These are phyloP conservation scores for Vickermania spadyakhi DNA, from an alignment of 208 protist genomes.

Conservation along the genomic window DNA sequence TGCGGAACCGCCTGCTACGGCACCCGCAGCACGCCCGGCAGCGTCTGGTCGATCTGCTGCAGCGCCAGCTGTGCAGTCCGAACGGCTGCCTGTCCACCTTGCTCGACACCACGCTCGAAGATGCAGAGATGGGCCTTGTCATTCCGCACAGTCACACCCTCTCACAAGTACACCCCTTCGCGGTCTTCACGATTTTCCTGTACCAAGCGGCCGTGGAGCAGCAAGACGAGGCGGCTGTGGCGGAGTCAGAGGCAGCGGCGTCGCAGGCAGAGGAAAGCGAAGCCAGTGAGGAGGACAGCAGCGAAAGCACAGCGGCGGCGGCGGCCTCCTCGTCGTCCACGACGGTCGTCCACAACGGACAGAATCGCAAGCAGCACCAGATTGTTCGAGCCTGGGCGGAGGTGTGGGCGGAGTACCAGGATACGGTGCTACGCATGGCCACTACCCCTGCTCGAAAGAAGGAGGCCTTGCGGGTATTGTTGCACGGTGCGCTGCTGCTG, in stretches of 20 bases:
- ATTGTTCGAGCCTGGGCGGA: constrained; percentile 76
- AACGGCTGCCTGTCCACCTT: constrained; percentile 60
- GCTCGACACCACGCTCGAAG: constrained; percentile 52
- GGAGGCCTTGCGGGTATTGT: constrained; percentile 63
- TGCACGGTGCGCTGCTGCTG: constrained; percentile 71
- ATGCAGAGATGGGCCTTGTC: constrained; percentile 55
- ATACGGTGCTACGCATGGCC: constrained; percentile 37
- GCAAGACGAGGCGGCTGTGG: not conserved
- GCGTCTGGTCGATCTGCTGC: constrained; percentile 73
- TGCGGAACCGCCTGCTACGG: constrained; percentile 49
- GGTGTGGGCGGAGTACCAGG: constrained; percentile 77
- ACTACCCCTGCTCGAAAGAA: constrained; percentile 65
- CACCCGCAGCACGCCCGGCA: constrained; percentile 46
- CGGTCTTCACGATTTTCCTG: constrained; percentile 70
- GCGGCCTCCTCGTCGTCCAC: not conserved
- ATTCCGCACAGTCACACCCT: constrained; percentile 57
- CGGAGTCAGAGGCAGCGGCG: not conserved
- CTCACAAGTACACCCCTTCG: constrained; percentile 75
- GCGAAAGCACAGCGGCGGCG: not conserved
- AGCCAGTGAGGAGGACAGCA: not conserved
- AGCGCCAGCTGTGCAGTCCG: constrained; percentile 71
- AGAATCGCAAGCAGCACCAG: not conserved
- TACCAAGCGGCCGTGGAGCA: constrained; percentile 54
- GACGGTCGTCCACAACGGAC: not conserved
- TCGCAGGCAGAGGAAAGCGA: not conserved